These are phyloP conservation scores for Chloris gayana DNA, from an alignment of 176 grass and related monocot genomes.

Conservation along the genomic window DNA sequence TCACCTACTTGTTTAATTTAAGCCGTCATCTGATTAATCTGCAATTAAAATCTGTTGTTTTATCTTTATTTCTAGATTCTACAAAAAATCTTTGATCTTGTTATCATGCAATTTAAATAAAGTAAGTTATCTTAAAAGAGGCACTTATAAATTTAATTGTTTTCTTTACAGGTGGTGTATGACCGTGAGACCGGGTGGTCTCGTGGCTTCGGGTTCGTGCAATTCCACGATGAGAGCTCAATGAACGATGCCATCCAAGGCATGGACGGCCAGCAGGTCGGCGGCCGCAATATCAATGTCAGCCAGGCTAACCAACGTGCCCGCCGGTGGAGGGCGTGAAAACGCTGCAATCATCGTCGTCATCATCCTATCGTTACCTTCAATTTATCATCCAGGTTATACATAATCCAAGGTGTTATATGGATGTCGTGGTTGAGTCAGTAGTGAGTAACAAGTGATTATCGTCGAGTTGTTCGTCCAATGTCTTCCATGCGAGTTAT, in stretches of 20 bases:
- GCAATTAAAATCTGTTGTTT: no score
- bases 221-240: constrained; percentile 20
- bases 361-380: background rate
- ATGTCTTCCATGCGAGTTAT: no score
- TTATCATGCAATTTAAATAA: no score
- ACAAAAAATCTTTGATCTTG: no score
- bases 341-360: background rate
- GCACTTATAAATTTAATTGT: background rate
- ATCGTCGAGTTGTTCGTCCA: no score
- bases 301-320: constrained; percentile 43
- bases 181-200: background rate
- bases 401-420: no score
- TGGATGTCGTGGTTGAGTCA: no score
- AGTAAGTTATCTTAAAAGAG: background rate
- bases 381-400: background rate
- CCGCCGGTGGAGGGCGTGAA: constrained; percentile 9
- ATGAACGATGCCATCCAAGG: constrained; percentile 53
- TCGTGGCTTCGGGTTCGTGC: background rate
- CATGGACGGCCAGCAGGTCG: constrained; percentile 60
- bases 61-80: no score
- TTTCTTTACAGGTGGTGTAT: background rate
- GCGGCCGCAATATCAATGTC: constrained; percentile 55
- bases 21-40: no score
- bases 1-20: no score
- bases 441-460: no score